A percentile compares a stretch with the other conserved stretches of the same genome.
phyloP scores from a whole-genome alignment of 2,329 filamentous ascomycete genomes.

The Neoscytalidium dimidiatum region DNA sequence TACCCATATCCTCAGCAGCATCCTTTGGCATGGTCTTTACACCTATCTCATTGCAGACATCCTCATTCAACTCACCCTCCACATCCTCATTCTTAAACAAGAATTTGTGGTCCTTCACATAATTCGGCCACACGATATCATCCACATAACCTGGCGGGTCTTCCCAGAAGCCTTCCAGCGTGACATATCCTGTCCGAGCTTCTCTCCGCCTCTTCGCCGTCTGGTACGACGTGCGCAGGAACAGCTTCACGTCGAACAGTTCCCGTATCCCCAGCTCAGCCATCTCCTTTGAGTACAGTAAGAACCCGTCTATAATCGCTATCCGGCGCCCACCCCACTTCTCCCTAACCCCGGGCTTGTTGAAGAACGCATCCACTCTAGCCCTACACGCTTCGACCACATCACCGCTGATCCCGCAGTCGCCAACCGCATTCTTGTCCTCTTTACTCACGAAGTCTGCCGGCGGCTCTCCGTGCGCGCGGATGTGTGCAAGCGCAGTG shows the following conservation, averaged over 20 bases:
- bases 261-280: constrained; percentile 48
- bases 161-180: constrained; percentile 84
- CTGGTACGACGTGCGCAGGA: constrained; percentile 67
- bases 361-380: constrained; percentile 21
- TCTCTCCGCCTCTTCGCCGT: constrained; percentile 67
- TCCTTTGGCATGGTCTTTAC: constrained; percentile 43
- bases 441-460: constrained; percentile 57
- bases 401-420: constrained; percentile 31
- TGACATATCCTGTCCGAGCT: constrained; percentile 74
- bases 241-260: constrained; percentile 73
- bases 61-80: constrained; percentile 54
- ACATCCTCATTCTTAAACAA: constrained; percentile 73
- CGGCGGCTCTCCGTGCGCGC: constrained; percentile 63
- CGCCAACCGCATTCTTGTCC: constrained; percentile 57
- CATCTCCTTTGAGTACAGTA: constrained; percentile 70
- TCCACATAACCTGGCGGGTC: constrained; percentile 96
- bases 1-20: constrained; percentile 35
- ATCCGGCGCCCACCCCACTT: constrained; percentile 45
- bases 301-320: constrained; percentile 84
- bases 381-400: constrained; percentile 41
- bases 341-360: constrained; percentile 16
- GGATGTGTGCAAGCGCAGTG: constrained; percentile 69
- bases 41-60: constrained; percentile 33
- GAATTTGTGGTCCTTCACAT: constrained; percentile 77
- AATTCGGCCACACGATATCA: constrained; percentile 93